phyloP scores from a whole-genome alignment of 345 rosid genomes.

The Brassica cretica region DNA sequence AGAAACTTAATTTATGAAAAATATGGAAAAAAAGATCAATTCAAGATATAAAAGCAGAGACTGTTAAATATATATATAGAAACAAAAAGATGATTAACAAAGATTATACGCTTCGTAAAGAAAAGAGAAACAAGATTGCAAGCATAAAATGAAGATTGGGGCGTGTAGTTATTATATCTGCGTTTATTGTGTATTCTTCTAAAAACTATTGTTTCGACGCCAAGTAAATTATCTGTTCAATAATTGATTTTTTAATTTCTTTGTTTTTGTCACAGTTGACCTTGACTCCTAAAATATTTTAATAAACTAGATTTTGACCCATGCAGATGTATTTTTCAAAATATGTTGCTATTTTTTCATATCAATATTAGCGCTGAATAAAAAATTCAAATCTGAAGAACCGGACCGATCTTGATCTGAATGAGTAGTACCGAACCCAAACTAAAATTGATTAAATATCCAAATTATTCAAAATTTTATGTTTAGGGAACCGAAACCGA shows the following conservation, averaged over 20 bases:
- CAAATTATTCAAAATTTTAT: no score
- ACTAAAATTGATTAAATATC: no score
- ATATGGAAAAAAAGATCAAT: slow-evolving; percentile 26
- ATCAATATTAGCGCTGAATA: no score
- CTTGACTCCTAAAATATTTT: background rate
- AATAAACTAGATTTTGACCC: background rate
- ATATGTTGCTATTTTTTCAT: no score
- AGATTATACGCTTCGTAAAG: background rate
- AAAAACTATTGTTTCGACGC: background rate
- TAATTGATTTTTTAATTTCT: background rate
- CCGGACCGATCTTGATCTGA: no score
- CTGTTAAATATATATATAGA: background rate
- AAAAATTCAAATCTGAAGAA: no score
- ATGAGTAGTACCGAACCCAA: no score
- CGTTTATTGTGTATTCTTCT: background rate
- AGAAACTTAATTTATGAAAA: background rate
- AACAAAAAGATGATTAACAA: background rate
- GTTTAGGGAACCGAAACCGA: no score
- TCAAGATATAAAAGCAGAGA: background rate
- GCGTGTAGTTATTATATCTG: background rate
- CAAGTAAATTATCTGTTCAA: background rate
- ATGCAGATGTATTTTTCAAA: background rate
- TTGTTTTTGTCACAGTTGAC: background rate
- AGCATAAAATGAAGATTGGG: background rate
- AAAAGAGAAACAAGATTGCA: background rate